These are phyloP conservation scores for Nakazawaea holstii DNA, from an alignment of 805 yeast species.

Conservation along the genomic window DNA sequence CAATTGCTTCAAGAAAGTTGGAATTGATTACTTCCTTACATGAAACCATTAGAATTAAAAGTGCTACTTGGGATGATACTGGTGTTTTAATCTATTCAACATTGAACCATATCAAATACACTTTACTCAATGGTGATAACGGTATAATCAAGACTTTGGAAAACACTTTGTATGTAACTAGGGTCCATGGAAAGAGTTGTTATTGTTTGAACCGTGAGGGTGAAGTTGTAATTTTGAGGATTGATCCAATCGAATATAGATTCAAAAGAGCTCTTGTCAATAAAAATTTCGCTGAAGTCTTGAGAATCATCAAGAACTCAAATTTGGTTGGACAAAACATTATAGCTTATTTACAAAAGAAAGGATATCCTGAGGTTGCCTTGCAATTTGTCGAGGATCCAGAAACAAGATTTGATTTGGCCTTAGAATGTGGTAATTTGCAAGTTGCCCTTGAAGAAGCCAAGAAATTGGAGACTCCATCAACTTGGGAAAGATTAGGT, in stretches of 20 bases:
- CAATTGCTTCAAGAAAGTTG: slow-evolving; percentile 76
- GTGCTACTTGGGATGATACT: slow-evolving; percentile 96
- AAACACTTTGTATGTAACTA: slow-evolving; percentile 77
- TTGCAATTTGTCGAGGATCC: slow-evolving; percentile 95
- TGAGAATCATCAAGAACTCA: slow-evolving; percentile 81
- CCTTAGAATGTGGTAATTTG: slow-evolving; percentile 89
- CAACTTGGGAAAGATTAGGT: slow-evolving; percentile 78
- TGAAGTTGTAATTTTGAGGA: slow-evolving; percentile 66
- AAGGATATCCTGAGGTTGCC: slow-evolving; percentile 97
- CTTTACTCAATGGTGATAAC: slow-evolving; percentile 86
- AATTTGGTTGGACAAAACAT: slow-evolving; percentile 96
- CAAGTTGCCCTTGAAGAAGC: slow-evolving; percentile 88
- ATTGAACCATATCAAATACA: slow-evolving; percentile 91
- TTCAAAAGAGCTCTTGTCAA: slow-evolving; percentile 90
- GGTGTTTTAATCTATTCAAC: slow-evolving; percentile 92
- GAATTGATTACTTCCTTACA: slow-evolving; percentile 80
- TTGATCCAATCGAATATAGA: slow-evolving; percentile 96
- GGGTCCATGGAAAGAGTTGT: slow-evolving; percentile 63
- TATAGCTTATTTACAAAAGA: slow-evolving; percentile 88
- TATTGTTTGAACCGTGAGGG: slow-evolving; percentile 85
- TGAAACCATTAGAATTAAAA: slow-evolving; percentile 93
- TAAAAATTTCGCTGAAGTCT: slow-evolving; percentile 86
- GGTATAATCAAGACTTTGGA: slow-evolving; percentile 93
- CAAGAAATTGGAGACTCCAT: slow-evolving; percentile 57
- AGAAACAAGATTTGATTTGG: slow-evolving; percentile 91